These are phyloP conservation scores for Nidularia pulvinata DNA, from an alignment of 768 basidiomycete species.

Conservation along the genomic window DNA sequence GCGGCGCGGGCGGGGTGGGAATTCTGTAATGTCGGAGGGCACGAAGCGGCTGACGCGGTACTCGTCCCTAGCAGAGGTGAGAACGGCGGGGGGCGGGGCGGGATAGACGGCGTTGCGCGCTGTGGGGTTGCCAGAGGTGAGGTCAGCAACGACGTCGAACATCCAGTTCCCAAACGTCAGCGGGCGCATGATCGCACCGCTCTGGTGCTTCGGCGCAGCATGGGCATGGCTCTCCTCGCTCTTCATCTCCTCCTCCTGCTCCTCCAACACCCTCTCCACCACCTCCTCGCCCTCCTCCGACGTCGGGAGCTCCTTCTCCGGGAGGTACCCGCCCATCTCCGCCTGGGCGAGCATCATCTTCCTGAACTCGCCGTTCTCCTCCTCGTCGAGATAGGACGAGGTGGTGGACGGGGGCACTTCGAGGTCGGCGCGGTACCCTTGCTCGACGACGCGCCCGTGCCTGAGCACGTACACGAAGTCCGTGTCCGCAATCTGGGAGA, in stretches of 20 bases:
- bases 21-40: constrained; percentile 11
- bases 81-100: constrained; percentile 5
- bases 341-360: constrained; percentile 63
- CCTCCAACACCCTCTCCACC: constrained; percentile 14
- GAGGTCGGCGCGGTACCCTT: constrained; percentile 84
- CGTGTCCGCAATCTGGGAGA: constrained; percentile 68
- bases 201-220: constrained; percentile 34
- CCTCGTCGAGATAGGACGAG: constrained; percentile 4
- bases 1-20: constrained; percentile 20
- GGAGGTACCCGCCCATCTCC: constrained; percentile 48
- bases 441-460: constrained; percentile 78
- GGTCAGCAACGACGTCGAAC: constrained; percentile 75
- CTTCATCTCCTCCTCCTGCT: constrained; percentile 47
- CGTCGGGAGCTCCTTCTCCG: constrained; percentile 30
- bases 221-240: constrained; percentile 23
- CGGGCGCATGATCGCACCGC: constrained; percentile 43
- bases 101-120: background rate
- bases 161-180: constrained; percentile 80
- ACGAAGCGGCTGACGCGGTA: constrained; percentile 31
- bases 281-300: constrained; percentile 38
- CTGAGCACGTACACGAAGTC: constrained; percentile 96
- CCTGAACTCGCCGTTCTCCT: constrained; percentile 63
- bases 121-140: constrained; percentile 47
- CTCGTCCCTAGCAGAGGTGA: constrained; percentile 17
- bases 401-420: constrained; percentile 29